These are phyloP conservation scores for Trichoderma sp. DNA, from an alignment of 2,329 filamentous ascomycete species.

Conservation along the genomic window DNA sequence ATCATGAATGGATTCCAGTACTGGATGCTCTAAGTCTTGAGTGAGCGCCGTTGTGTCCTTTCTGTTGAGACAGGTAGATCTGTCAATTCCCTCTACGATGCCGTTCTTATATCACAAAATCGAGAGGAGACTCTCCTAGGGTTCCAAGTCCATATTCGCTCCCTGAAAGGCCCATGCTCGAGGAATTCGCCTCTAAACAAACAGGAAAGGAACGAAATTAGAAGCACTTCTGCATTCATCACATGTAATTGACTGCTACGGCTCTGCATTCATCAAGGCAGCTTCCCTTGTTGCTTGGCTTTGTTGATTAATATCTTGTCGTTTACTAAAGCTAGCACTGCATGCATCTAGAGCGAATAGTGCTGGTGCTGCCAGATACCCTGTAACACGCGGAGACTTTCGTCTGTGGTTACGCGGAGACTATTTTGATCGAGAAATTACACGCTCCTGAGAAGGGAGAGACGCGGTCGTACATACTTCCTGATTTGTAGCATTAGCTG, in stretches of 20 bases:
- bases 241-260: neutral
- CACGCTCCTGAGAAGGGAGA: too few relatives aligned
- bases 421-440: too few relatives aligned
- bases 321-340: too few relatives aligned
- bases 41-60: neutral
- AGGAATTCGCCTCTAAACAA: neutral
- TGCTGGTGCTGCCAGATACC: too few relatives aligned
- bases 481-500: too few relatives aligned
- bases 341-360: too few relatives aligned
- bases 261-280: neutral
- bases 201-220: neutral
- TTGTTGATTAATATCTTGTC: too few relatives aligned
- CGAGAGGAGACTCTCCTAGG: neutral
- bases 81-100: neutral
- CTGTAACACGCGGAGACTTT: too few relatives aligned
- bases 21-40: neutral
- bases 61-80: neutral
- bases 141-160: neutral
- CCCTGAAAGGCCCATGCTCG: neutral
- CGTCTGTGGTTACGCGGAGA: too few relatives aligned
- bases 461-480: too few relatives aligned
- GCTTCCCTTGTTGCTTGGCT: too few relatives aligned
- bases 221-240: neutral
- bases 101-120: slow-evolving; percentile 1
- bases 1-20: slow-evolving; percentile 6